Evolutionary conservation across 192 early-diverging fungal genomes (phyloP), one percentile per base, ranked within the genome.

Genomic region (Martensiomyces pterosporus): DNA sequence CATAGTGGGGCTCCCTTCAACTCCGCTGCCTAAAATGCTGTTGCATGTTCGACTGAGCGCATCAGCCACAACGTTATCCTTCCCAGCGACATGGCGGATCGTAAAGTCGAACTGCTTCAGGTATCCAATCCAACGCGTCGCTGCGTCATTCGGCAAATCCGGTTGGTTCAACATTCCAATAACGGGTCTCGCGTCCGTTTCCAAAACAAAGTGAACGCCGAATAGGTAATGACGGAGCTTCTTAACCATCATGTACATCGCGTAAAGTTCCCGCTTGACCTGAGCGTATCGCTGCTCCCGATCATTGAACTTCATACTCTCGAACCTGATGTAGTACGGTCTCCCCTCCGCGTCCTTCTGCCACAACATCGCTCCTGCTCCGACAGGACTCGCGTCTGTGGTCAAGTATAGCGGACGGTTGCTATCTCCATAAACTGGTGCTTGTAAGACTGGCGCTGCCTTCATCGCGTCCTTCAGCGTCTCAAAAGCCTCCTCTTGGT

Each of bases 341-440:
- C 16, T 17, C 21, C 47, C 47, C 10, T 39, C 5, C 4, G 12
- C 27, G 13, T 32, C 47, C 4, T 49, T 8, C 21, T 49, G 47
- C 7, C 33, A 7, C 6, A 49, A 21, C n/a, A 49, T 35, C 5
- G 29, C 47, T 3, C 47, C 47, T 7, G 47, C 47, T 36, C 47
- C 47, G 14, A 49, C 35, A 9, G 47, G 47, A 35, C 47, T 49
- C 5, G 47, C 47, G 16, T 49, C 47, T 40, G 47, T 49, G 9
- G 27, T 35, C 21, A 49, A 3, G 15, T 37, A 37, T 4, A 49
- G 33, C 3, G 47, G 47, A 12, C 25, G 47, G 13, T 34, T 17
- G 3, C 14, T 16, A 18, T 4, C 6, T 9, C 6, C 4, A 29
- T 49, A 49, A 12, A 9, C 35, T 15, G 47, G 47, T 4, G 25